phyloP scores from a whole-genome alignment of 176 grass and related monocot genomes.

The Olyra latifolia region DNA sequence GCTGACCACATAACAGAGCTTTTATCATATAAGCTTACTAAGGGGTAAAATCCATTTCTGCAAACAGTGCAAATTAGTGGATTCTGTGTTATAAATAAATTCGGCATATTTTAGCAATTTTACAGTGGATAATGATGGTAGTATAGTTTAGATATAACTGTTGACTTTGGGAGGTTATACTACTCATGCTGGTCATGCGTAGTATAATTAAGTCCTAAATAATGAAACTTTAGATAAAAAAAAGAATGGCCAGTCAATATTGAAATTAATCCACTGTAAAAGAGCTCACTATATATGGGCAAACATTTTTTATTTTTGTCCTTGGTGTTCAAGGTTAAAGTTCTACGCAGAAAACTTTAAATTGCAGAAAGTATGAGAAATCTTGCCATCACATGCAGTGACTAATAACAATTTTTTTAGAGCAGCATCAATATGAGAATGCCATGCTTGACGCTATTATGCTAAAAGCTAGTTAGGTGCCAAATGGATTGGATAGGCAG shows the following conservation, averaged over 20 bases:
- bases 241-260: too few relatives aligned
- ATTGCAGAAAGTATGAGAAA: conserved; percentile 6
- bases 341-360: background rate
- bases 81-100: background rate
- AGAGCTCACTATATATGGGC: background rate
- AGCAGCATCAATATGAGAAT: conserved; percentile 1
- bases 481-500: background rate
- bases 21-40: conserved; percentile 10
- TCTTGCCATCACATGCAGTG: conserved; percentile 19
- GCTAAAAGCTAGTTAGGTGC: background rate
- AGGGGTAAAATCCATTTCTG: background rate
- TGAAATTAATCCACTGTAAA: too few relatives aligned
- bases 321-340: background rate
- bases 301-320: background rate
- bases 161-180: too few relatives aligned
- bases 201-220: too few relatives aligned
- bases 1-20: background rate
- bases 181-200: too few relatives aligned
- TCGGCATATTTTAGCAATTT: background rate
- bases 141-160: too few relatives aligned
- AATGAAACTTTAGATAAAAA: too few relatives aligned
- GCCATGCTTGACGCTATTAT: background rate
- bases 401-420: conserved; percentile 15
- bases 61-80: background rate
- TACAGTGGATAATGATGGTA: too few relatives aligned